A percentile compares a stretch with the other conserved stretches of the same genome.
Conservation (phyloP, 2,329 filamentous ascomycete genomes). For the Elsinoe batatas region DNA sequence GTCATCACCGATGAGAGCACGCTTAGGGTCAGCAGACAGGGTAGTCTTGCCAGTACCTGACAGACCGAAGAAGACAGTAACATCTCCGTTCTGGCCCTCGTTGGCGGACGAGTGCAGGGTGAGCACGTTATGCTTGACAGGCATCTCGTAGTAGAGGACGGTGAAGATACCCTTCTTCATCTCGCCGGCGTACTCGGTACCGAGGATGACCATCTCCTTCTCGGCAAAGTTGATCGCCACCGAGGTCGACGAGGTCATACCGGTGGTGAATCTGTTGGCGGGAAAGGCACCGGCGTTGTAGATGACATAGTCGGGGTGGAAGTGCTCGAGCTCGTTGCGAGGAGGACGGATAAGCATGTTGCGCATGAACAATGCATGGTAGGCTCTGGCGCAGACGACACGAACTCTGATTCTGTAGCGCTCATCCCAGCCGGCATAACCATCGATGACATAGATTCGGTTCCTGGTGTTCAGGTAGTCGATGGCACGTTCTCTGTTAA, state of each 20-base stretch:
- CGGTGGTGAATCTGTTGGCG: slow-evolving; percentile 93
- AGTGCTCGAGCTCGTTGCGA: slow-evolving; percentile 85
- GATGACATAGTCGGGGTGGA: slow-evolving; percentile 99
- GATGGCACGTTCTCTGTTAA: slow-evolving; percentile 96
- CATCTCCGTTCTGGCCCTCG: slow-evolving; percentile 87
- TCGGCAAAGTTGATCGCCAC: slow-evolving; percentile 98
- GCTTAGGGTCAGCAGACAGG: slow-evolving; percentile 91
- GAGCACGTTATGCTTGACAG: slow-evolving; percentile 97
- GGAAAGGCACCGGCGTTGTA: slow-evolving; percentile 99
- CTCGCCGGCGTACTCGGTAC: slow-evolving; percentile 95
- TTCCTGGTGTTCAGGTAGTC: slow-evolving; percentile 99
- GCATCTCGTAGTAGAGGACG: slow-evolving; percentile 99
- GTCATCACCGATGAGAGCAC: slow-evolving; percentile 91
- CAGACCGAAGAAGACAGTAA: slow-evolving; percentile 98
- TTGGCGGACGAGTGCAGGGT: slow-evolving; percentile 98
- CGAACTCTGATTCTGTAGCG: slow-evolving; percentile 96
- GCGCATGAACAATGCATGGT: slow-evolving; percentile 99
- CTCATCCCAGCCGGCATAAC: slow-evolving; percentile 96
- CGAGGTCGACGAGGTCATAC: slow-evolving; percentile 97
- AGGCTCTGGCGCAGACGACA: slow-evolving; percentile 95
- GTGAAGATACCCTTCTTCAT: slow-evolving; percentile 98
- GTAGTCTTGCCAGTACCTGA: slow-evolving; percentile 99
- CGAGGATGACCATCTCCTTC: slow-evolving; percentile 99
- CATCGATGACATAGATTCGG: slow-evolving; percentile 97
- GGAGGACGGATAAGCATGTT: slow-evolving; percentile 98